Evolutionary conservation across 371 early-diverging fungal species (phyloP).

Genomic region (Saksenaea oblongispora): DNA sequence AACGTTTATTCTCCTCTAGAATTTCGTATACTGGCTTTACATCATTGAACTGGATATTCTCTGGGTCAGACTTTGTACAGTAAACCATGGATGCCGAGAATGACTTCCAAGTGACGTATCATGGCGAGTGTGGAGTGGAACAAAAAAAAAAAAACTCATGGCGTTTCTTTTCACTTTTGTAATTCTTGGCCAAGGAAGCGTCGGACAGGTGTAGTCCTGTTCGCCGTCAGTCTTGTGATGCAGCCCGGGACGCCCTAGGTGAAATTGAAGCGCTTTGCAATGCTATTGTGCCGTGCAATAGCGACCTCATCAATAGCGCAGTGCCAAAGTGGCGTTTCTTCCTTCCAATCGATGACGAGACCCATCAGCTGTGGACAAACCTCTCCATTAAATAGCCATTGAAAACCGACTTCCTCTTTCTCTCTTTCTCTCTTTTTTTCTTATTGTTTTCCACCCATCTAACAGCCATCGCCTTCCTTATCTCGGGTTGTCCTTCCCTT

Average conservation of each 20-base stretch:
- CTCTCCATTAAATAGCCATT: background rate
- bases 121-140: too few species aligned
- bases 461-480: background rate
- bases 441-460: background rate
- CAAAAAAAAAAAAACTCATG: background rate
- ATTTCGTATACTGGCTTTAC: too few species aligned
- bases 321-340: background rate
- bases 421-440: background rate
- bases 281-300: background rate
- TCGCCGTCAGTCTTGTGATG: conserved; percentile 1
- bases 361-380: conserved; percentile 1
- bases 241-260: background rate
- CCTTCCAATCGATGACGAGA: background rate
- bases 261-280: background rate
- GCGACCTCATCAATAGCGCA: background rate
- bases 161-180: background rate
- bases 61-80: too few species aligned
- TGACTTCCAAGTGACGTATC: too few species aligned
- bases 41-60: too few species aligned
- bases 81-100: too few species aligned
- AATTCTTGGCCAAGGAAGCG: conserved; percentile 1
- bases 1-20: too few species aligned
- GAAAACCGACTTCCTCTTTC: too few species aligned
- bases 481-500: background rate
- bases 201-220: background rate